These are phyloP conservation scores for Trichoderma asperellum DNA, from an alignment of 2,329 filamentous ascomycete species.

Conservation along the genomic window DNA sequence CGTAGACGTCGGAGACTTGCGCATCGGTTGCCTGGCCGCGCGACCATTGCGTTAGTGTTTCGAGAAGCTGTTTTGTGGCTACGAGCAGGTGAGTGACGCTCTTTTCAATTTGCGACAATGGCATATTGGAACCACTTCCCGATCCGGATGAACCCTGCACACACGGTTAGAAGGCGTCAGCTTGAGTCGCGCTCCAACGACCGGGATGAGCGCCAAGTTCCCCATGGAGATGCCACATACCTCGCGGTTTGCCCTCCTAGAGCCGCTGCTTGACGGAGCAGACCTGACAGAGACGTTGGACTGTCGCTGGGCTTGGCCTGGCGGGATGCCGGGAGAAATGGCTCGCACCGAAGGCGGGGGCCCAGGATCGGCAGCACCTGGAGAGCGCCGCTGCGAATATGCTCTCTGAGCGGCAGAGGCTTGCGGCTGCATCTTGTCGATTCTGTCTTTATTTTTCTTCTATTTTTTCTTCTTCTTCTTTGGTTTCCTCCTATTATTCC, in stretches of 20 bases:
- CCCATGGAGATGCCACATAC: constrained; percentile 35
- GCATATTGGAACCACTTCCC: constrained; percentile 69
- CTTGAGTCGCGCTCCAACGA: constrained; percentile 28
- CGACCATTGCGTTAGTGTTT: constrained; percentile 98
- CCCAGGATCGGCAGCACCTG: constrained; percentile 63
- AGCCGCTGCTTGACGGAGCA: constrained; percentile 42
- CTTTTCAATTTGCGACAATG: constrained; percentile 96
- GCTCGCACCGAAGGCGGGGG: constrained; percentile 60
- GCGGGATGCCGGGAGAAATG: constrained; percentile 61
- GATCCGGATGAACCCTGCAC: constrained; percentile 53
- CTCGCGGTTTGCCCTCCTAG: constrained; percentile 42
- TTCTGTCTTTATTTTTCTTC: background rate
- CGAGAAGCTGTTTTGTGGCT: constrained; percentile 94
- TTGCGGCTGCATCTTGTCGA: constrained; percentile 53
- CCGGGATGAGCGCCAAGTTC: background rate
- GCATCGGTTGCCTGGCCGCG: constrained; percentile 88
- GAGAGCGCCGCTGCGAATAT: constrained; percentile 62
- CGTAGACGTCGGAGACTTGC: constrained; percentile 97
- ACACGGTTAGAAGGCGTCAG: constrained; percentile 35
- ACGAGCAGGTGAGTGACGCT: constrained; percentile 97
- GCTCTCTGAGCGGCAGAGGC: constrained; percentile 53
- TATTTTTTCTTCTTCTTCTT: background rate
- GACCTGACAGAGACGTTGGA: constrained; percentile 72
- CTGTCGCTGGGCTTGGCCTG: constrained; percentile 61
- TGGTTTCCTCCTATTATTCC: background rate